Evolutionary conservation across 106 monocot genomes (phyloP).

Genomic region (Agapanthus africanus): DNA sequence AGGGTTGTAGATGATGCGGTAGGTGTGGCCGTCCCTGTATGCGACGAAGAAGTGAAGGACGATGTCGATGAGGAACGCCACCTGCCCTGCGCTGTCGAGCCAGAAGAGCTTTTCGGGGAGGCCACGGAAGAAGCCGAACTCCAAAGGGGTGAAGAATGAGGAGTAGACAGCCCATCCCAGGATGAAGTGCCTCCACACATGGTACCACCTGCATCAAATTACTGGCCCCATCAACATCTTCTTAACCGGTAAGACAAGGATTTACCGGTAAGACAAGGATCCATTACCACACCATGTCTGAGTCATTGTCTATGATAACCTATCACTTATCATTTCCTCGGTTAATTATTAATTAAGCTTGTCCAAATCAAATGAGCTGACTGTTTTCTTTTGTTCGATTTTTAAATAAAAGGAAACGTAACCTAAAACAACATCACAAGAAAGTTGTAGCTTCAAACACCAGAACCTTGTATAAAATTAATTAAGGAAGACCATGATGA

Average conservation of each 20-base stretch:
- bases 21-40: conserved; percentile 69
- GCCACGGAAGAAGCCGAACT: conserved; percentile 93
- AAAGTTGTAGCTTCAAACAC: too few species aligned
- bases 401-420: too few species aligned
- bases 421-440: too few species aligned
- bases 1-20: conserved; percentile 55
- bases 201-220: conserved; percentile 46
- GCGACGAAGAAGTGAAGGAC: conserved; percentile 53
- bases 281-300: background rate
- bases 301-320: too few species aligned
- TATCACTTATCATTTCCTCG: too few species aligned
- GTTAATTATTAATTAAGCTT: too few species aligned
- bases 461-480: too few species aligned
- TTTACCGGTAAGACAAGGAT: background rate
- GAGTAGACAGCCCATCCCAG: conserved; percentile 78
- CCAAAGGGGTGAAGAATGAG: conserved; percentile 89
- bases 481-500: too few species aligned
- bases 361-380: too few species aligned
- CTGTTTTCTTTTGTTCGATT: too few species aligned
- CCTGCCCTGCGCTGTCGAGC: conserved; percentile 68
- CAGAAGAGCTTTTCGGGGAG: conserved; percentile 61
- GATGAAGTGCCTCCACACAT: conserved; percentile 65
- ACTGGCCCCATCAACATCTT: background rate
- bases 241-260: background rate
- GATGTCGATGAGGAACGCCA: conserved; percentile 75